Conservation (phyloP, 192 early-diverging fungal genomes). For the Piromyces finnis region DNA sequence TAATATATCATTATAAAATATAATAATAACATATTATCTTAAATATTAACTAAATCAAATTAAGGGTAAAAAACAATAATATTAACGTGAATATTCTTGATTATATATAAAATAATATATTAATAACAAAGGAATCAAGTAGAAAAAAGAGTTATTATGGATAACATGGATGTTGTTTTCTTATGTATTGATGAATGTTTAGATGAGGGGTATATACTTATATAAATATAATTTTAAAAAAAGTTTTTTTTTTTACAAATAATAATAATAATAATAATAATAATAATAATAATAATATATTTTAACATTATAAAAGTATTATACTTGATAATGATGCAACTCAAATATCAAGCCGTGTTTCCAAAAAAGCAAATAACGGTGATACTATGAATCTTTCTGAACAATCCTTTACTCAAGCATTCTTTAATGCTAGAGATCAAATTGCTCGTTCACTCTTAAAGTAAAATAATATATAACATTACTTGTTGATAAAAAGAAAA, state of each 20-base stretch:
- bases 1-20: constrained; percentile 18
- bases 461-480: constrained; percentile 1
- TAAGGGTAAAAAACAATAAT: too few relatives aligned
- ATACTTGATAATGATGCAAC: constrained; percentile 22
- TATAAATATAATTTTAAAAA: background rate
- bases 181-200: constrained; percentile 85
- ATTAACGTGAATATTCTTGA: too few relatives aligned
- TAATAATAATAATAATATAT: background rate
- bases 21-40: too few relatives aligned
- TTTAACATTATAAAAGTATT: constrained; percentile 5
- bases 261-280: too few relatives aligned
- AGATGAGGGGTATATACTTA: constrained; percentile 65
- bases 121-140: constrained; percentile 49
- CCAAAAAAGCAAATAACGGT: constrained; percentile 13
- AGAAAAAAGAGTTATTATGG: constrained; percentile 75
- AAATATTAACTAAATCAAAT: too few relatives aligned
- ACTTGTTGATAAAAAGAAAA: too few relatives aligned
- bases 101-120: too few relatives aligned
- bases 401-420: constrained; percentile 22
- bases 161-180: constrained; percentile 79
- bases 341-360: constrained; percentile 20
- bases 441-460: constrained; percentile 18
- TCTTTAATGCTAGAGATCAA: constrained; percentile 20
- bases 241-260: too few relatives aligned
- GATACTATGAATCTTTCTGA: constrained; percentile 16